Evolutionary conservation across 1,284 basidiomycete species (phyloP), one percentile per base, ranked within the genome.

Genomic region (Austroboletus niveus): DNA sequence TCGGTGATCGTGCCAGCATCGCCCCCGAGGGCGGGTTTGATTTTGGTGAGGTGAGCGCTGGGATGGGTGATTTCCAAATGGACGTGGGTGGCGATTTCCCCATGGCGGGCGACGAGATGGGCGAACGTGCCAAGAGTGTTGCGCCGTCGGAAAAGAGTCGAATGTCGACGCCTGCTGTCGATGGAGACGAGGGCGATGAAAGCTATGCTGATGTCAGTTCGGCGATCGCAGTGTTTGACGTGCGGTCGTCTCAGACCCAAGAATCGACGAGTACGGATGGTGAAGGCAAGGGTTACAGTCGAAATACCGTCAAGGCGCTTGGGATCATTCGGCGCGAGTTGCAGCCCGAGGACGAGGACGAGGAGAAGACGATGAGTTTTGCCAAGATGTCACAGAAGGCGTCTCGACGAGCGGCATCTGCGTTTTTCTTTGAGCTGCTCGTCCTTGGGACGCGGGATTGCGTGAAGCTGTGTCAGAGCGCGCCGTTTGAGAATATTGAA

Each of bases 351-450:
- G 69, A 69, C 12, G 75, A 75, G 41, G 61, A 81, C 89, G 73
- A 79, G 89, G 60, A 91, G 87, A 81, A 89, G 88, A 57, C 53
- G 75, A 68, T 60, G 41, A 68, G 69, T 45, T 68, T 68, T 53
- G 53, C 60, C 3, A 68, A 58, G 47, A 49, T 68, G 38, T 68
- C 69, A 17, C 66, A 69, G 48, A 68, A 94, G 84, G 92, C 93
- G 8, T 89, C 91, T 8, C 86, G 92, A 48, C 85, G 93, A 42
- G 96, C 94, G 4, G 94, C 95, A 0, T 85, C 94, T 0, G 86
- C 92, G 2, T 98, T 99, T 79, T 99, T 99, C 79, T 99, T 98
- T 65, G 96, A 99, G 72, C 73, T 98, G 48, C 85, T 99, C 30
- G 92, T 98, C 4, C 82, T 99, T 2, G 89, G 92, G 9, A 98